These are phyloP conservation scores for Pythium folliculosum DNA, from an alignment of 352 stramenopile species.

Conservation along the genomic window DNA sequence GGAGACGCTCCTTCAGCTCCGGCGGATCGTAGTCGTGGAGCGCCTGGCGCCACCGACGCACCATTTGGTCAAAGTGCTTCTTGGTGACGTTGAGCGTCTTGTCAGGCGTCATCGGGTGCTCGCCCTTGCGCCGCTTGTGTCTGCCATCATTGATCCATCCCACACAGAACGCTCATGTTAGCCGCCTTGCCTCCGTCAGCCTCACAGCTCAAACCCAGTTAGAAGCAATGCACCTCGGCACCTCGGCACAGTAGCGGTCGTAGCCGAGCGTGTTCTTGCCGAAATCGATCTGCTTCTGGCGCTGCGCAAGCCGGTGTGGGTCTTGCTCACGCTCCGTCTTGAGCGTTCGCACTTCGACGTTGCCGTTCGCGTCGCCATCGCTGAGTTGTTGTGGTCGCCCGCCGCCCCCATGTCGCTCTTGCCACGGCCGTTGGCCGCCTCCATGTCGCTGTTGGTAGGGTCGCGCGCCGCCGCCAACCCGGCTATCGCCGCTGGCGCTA, in stretches of 20 bases:
- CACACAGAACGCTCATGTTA: too few relatives aligned
- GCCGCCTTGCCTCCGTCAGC: background rate
- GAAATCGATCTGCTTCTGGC: constrained; percentile 94
- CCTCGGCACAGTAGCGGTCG: constrained; percentile 71
- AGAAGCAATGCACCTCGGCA: constrained; percentile 46
- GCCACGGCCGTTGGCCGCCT: background rate
- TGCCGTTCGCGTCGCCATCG: background rate
- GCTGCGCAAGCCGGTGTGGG: constrained; percentile 78
- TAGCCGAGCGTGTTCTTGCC: constrained; percentile 94
- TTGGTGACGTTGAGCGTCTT: constrained; percentile 77
- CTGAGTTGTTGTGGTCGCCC: too few relatives aligned
- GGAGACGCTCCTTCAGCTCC: constrained; percentile 39
- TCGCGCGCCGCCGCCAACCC: too few relatives aligned
- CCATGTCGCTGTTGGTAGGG: background rate
- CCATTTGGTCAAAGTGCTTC: constrained; percentile 77
- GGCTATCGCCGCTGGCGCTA: background rate
- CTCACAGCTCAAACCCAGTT: background rate
- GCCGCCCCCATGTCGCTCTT: background rate
- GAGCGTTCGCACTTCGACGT: constrained; percentile 44
- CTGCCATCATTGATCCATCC: constrained; percentile 18
- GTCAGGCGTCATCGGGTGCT: constrained; percentile 81
- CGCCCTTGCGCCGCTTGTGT: constrained; percentile 43
- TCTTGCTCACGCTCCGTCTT: constrained; percentile 73
- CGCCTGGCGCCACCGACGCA: constrained; percentile 77
- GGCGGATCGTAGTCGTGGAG: constrained; percentile 84